Conservation (phyloP, 345 rosid species). For the Viola odorata region DNA sequence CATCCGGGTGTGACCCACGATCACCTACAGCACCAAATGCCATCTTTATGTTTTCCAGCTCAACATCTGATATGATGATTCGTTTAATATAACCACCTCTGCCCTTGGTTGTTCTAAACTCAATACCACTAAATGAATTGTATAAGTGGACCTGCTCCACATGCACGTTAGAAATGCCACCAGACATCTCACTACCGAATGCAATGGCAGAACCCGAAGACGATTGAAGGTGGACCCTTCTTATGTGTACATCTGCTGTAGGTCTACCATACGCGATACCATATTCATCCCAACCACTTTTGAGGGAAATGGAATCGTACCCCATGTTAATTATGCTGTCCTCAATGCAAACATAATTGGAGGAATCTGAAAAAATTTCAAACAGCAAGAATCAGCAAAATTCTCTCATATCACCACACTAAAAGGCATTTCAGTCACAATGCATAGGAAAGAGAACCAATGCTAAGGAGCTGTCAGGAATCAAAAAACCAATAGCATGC, state of each 20-base stretch:
- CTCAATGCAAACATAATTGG: constrained; percentile 76
- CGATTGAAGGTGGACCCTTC: constrained; percentile 60
- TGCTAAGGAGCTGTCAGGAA: too few species aligned
- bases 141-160: constrained; percentile 43
- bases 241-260: constrained; percentile 51
- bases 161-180: constrained; percentile 66
- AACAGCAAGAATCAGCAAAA: background rate
- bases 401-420: background rate
- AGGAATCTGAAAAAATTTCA: constrained; percentile 61
- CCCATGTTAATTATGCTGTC: constrained; percentile 67
- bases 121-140: constrained; percentile 54
- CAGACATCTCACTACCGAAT: constrained; percentile 98
- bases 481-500: too few species aligned
- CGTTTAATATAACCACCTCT: constrained; percentile 77
- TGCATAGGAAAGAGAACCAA: too few species aligned
- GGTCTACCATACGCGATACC: constrained; percentile 71
- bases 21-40: constrained; percentile 60
- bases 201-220: constrained; percentile 68
- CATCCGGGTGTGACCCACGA: constrained; percentile 75
- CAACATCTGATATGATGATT: constrained; percentile 45
- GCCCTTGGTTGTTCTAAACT: constrained; percentile 68
- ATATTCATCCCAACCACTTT: constrained; percentile 97
- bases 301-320: constrained; percentile 66
- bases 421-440: background rate
- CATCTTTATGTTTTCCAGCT: constrained; percentile 27